These are phyloP conservation scores for Syncephalastrum sp. DNA, from an alignment of 371 early-diverging fungal species.

Conservation along the genomic window DNA sequence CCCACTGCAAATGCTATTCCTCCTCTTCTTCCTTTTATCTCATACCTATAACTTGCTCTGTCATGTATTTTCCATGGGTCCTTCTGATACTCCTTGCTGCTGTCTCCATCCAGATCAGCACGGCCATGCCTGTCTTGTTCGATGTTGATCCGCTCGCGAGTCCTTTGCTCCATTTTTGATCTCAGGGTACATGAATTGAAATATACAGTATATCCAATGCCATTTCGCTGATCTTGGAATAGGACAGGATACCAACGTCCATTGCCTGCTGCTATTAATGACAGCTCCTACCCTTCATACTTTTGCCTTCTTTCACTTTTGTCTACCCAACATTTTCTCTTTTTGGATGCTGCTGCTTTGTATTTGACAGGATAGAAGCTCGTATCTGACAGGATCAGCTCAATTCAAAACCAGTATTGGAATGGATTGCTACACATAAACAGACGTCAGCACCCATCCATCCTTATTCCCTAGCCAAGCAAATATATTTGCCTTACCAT, in stretches of 20 bases:
- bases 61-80: too few relatives aligned
- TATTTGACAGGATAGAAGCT: too few relatives aligned
- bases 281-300: not conserved
- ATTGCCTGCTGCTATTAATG: not conserved
- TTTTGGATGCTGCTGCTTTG: too few relatives aligned
- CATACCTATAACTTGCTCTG: too few relatives aligned
- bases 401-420: constrained; percentile 56
- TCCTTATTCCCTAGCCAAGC: not conserved
- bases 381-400: constrained; percentile 16
- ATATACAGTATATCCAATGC: not conserved
- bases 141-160: constrained; percentile 10
- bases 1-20: too few relatives aligned
- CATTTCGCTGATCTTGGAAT: not conserved
- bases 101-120: too few relatives aligned
- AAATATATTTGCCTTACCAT: constrained; percentile 31
- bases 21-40: too few relatives aligned
- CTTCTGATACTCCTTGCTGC: too few relatives aligned
- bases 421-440: constrained; percentile 39
- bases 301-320: not conserved
- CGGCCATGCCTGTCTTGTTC: not conserved
- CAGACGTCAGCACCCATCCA: not conserved
- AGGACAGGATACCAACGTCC: not conserved
- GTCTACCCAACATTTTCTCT: not conserved
- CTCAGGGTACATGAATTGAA: constrained; percentile 2
- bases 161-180: constrained; percentile 5